Evolutionary conservation across 1,139 yeast species (phyloP).

Genomic region (Arxiozyma slooffiae): DNA sequence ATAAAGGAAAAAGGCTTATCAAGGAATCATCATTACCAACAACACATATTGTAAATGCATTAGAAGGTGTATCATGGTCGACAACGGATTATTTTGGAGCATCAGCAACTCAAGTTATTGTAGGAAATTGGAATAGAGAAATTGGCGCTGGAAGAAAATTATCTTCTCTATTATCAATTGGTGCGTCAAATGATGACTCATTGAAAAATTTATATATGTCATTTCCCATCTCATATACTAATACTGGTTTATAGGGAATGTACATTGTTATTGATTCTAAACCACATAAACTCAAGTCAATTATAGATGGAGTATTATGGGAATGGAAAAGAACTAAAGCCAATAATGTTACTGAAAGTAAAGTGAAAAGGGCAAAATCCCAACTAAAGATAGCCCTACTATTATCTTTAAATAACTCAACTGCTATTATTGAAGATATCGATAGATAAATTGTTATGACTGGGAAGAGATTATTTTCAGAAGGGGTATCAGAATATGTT

Average conservation of each 20-base stretch:
- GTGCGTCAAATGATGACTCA: conserved; percentile 45
- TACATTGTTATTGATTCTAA: conserved; percentile 77
- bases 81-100: conserved; percentile 94
- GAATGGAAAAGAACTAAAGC: conserved; percentile 84
- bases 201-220: conserved; percentile 93
- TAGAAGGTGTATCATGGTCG: conserved; percentile 98
- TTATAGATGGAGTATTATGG: conserved; percentile 62
- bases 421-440: conserved; percentile 94
- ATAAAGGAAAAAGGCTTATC: conserved; percentile 78
- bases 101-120: conserved; percentile 88
- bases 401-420: conserved; percentile 83
- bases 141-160: conserved; percentile 65
- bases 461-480: conserved; percentile 83
- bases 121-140: conserved; percentile 96
- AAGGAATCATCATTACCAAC: conserved; percentile 77
- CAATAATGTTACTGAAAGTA: conserved; percentile 70
- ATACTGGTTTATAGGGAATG: conserved; percentile 96
- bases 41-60: conserved; percentile 86
- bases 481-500: conserved; percentile 78
- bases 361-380: conserved; percentile 88
- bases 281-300: conserved; percentile 52
- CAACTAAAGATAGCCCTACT: conserved; percentile 87
- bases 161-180: conserved; percentile 69
- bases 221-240: conserved; percentile 92
- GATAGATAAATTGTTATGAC: conserved; percentile 96